Evolutionary conservation across 106 monocot species (phyloP).

Genomic region (Ottelia alismoides): DNA sequence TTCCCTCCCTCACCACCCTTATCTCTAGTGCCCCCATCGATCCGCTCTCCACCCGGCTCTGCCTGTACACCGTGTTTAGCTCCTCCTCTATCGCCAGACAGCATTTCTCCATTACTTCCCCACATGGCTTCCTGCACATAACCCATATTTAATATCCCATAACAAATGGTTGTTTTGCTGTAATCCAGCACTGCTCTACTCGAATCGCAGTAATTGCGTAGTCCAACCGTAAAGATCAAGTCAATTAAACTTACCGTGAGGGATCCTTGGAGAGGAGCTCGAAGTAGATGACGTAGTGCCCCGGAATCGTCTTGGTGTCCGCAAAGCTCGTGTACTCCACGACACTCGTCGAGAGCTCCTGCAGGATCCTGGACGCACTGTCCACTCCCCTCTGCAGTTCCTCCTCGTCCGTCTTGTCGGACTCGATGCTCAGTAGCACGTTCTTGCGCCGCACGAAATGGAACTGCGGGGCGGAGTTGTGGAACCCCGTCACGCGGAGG

Average conservation of each 20-base stretch:
- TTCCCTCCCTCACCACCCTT: constrained; percentile 56
- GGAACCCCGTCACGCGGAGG: constrained; percentile 33
- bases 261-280: no score
- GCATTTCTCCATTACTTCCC: constrained; percentile 38
- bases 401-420: not conserved
- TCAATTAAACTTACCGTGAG: no score
- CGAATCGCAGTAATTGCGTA: no score
- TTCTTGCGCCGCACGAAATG: constrained; percentile 46
- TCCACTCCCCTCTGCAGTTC: constrained; percentile 30
- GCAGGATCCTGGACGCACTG: constrained; percentile 13
- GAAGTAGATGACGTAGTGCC: no score
- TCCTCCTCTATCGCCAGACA: constrained; percentile 69
- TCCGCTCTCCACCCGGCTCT: constrained; percentile 62
- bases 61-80: constrained; percentile 71
- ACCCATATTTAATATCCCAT: no score
- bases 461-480: constrained; percentile 43
- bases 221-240: no score
- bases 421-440: constrained; percentile 7
- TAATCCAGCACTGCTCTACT: no score
- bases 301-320: constrained; percentile 18
- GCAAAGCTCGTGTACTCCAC: constrained; percentile 2
- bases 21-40: constrained; percentile 87
- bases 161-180: no score
- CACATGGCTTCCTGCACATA: not conserved
- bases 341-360: not conserved